phyloP scores from a whole-genome alignment of 306 rosid species.

The Glycine soja region DNA sequence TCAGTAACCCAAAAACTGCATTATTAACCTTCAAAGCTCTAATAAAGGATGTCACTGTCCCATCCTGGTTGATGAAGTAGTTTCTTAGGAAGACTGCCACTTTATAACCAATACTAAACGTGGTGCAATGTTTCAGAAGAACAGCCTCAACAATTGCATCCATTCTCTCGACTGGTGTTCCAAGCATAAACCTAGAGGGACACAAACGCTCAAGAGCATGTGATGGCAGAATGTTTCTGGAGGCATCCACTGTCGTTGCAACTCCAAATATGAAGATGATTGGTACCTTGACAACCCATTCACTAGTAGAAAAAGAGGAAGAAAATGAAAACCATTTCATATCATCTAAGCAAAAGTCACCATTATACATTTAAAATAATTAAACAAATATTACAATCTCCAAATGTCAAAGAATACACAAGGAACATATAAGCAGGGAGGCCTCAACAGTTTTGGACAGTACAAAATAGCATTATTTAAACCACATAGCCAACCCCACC shows the following conservation, averaged over 20 bases:
- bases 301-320: slow-evolving; percentile 60
- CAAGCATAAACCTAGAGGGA: slow-evolving; percentile 67
- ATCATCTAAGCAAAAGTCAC: slow-evolving; percentile 39
- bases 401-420: slow-evolving; percentile 27
- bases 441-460: slow-evolving; percentile 15
- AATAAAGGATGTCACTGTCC: slow-evolving; percentile 84
- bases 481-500: not conserved
- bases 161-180: slow-evolving; percentile 86
- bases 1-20: slow-evolving; percentile 35
- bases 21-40: slow-evolving; percentile 88
- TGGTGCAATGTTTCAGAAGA: slow-evolving; percentile 73
- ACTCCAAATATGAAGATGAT: slow-evolving; percentile 86
- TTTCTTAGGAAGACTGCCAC: slow-evolving; percentile 83
- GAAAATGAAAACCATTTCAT: slow-evolving; percentile 27
- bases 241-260: slow-evolving; percentile 82
- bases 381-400: slow-evolving; percentile 20
- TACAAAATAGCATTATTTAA: not conserved
- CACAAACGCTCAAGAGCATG: slow-evolving; percentile 77
- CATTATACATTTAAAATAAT: slow-evolving; percentile 31
- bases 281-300: slow-evolving; percentile 90
- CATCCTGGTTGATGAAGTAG: slow-evolving; percentile 90
- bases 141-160: slow-evolving; percentile 90
- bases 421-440: slow-evolving; percentile 5
- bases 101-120: slow-evolving; percentile 77
- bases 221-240: slow-evolving; percentile 68